Evolutionary conservation across 345 rosid genomes (phyloP).

Genomic region (Carallia brachiata): DNA sequence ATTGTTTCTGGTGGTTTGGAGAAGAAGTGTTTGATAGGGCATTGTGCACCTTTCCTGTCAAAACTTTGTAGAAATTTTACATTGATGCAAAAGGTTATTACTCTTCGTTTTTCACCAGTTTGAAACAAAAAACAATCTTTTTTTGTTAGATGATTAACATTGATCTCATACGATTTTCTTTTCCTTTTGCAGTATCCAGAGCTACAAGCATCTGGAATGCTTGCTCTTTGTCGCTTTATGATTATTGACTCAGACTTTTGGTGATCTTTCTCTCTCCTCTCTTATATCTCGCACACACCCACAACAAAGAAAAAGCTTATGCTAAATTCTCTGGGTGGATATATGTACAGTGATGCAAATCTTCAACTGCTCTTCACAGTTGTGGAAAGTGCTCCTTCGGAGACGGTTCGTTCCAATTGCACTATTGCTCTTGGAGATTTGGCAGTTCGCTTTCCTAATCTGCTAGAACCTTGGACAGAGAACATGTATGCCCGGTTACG

Average conservation of each 20-base stretch:
- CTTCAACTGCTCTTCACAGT: constrained; percentile 98
- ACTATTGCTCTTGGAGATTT: constrained; percentile 94
- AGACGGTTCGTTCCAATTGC: constrained; percentile 90
- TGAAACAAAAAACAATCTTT: not conserved
- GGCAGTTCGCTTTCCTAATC: constrained; percentile 96
- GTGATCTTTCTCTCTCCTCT: constrained; percentile 35
- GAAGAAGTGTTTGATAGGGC: constrained; percentile 74
- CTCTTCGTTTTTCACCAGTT: constrained; percentile 1
- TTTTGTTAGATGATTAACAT: not conserved
- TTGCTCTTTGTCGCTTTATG: constrained; percentile 91
- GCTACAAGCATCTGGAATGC: constrained; percentile 95
- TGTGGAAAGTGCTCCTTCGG: constrained; percentile 90
- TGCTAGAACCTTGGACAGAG: constrained; percentile 97
- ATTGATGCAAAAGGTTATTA: constrained; percentile 77
- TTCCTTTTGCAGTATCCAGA: constrained; percentile 51
- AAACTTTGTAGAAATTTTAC: constrained; percentile 86
- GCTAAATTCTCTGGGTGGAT: constrained; percentile 25
- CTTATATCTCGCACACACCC: not conserved
- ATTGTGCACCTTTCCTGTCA: constrained; percentile 72
- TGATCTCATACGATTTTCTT: constrained; percentile 1
- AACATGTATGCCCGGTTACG: constrained; percentile 79
- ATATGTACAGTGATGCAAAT: constrained; percentile 67
- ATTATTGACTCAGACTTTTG: constrained; percentile 85
- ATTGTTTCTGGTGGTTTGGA: constrained; percentile 63
- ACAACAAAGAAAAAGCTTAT: constrained; percentile 1